Base-by-base conservation (phyloP, 78 protist species). In the Dictyostelium firmibasis region DNA sequence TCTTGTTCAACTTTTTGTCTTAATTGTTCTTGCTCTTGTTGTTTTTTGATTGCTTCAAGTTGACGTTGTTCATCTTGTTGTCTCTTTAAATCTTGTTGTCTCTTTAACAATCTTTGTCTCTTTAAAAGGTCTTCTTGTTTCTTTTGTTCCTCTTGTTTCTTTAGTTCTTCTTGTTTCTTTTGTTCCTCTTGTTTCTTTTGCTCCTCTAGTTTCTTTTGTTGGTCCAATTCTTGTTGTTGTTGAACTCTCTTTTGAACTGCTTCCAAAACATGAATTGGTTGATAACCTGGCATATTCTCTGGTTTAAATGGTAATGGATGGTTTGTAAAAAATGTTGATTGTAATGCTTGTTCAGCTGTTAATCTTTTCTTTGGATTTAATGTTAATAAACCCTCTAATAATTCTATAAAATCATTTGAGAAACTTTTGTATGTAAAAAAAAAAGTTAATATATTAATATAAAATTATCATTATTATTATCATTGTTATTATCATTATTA, bases 211-310 rank as follows among this genome's bases (percentile, higher is more conserved):
- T 82, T 50, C 38, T 82, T 82, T 16, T n/a, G 35, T 25, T 77
- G 57, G 1, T 41, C 36, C 44, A 74, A 74, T 36, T 20, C 47
- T 82, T 82, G 47, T 41, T 64, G 43, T 88, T 87, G 93, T 81
- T 89, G 86, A 38, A 81, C 43, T 81, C 94, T 78, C 38, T 89
- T 89, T 70, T 89, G 94, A 31, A 89, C 85, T 13, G 94, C 94
- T 72, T 89, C 94, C 14, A 89, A 81, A 33, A 89, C 94, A 35
- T 89, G 94, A 50, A 89, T 89, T 41, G 94, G 87, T 69, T 81
- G 87, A 20, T 89, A 89, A 8, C 87, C 87, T 76, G 94, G 94
- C 94, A 89, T 89, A 57, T 89, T 89, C 36, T 89, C 94, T 9
- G 83, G 83, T 50, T 78, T 76, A 50, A 64, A 89, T 27, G 94